Conservation (phyloP, 495 filamentous ascomycete genomes). For the Xylaria bambusicola region DNA sequence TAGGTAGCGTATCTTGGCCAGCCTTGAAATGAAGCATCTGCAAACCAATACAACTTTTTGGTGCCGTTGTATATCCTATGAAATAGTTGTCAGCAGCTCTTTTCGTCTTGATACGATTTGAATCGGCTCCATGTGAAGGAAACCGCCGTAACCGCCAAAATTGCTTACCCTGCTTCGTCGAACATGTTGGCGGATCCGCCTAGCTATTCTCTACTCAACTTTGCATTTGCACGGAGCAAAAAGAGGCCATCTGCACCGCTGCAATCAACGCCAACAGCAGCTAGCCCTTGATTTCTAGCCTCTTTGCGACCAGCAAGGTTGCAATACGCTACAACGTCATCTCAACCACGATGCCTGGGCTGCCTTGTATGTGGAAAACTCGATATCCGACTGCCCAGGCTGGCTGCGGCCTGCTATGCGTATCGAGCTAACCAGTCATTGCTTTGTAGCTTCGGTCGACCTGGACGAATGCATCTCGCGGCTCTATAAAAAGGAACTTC, state of each 20-base stretch:
- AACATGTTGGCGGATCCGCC: constrained; percentile 40
- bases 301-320: constrained; percentile 14
- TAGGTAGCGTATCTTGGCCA: no score
- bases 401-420: constrained; percentile 2
- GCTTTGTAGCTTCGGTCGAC: constrained; percentile 79
- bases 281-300: constrained; percentile 19
- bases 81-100: not conserved
- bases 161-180: constrained; percentile 25
- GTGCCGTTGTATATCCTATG: no score
- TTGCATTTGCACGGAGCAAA: constrained; percentile 36
- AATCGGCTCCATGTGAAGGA: constrained; percentile 34
- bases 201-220: constrained; percentile 30
- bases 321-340: constrained; percentile 5
- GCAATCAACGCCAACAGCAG: not conserved
- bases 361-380: constrained; percentile 66
- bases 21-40: not conserved
- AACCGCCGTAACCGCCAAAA: constrained; percentile 18
- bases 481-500: constrained; percentile 91
- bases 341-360: constrained; percentile 73
- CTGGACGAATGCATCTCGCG: constrained; percentile 96
- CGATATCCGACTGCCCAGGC: not conserved
- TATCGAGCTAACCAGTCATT: constrained; percentile 15
- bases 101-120: constrained; percentile 8
- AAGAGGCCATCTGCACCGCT: constrained; percentile 25
- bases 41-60: not conserved